Evolutionary conservation across 116 monocot genomes (phyloP).

Genomic region (Thalassia testudinum): DNA sequence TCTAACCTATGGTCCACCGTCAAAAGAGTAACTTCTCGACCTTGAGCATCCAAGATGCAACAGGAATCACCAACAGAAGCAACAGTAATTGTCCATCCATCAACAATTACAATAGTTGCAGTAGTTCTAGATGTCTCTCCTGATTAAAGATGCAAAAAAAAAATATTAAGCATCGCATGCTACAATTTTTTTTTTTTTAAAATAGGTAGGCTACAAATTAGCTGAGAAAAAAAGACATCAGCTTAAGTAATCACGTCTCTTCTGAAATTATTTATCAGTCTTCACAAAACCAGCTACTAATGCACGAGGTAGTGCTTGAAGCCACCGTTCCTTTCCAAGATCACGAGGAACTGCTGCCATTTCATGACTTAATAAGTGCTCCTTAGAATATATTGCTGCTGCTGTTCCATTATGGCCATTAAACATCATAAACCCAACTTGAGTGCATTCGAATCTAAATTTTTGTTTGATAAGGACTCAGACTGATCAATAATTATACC

Average conservation of each 20-base stretch:
- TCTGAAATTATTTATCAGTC: conserved; percentile 43
- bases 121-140: conserved; percentile 97
- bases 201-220: too few relatives aligned
- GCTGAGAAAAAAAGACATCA: background rate
- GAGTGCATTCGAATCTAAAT: too few relatives aligned
- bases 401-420: conserved; percentile 62
- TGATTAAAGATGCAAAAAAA: conserved; percentile 9
- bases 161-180: background rate
- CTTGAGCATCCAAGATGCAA: conserved; percentile 82
- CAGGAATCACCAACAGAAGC: conserved; percentile 96
- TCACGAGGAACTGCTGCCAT: conserved; percentile 42
- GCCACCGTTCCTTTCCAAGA: conserved; percentile 51
- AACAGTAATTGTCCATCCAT: conserved; percentile 91
- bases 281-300: conserved; percentile 58
- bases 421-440: conserved; percentile 46
- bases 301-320: conserved; percentile 47
- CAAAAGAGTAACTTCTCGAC: conserved; percentile 63
- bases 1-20: conserved; percentile 94
- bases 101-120: conserved; percentile 90
- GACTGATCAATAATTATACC: background rate
- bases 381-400: conserved; percentile 53
- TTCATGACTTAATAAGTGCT: conserved; percentile 44
- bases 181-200: too few relatives aligned
- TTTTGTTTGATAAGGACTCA: too few relatives aligned
- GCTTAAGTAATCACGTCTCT: conserved; percentile 5